A percentile compares a stretch with the other conserved stretches of the same genome.
Conservation (phyloP, 1,284 basidiomycete genomes). For the Volvariella volvacea region DNA sequence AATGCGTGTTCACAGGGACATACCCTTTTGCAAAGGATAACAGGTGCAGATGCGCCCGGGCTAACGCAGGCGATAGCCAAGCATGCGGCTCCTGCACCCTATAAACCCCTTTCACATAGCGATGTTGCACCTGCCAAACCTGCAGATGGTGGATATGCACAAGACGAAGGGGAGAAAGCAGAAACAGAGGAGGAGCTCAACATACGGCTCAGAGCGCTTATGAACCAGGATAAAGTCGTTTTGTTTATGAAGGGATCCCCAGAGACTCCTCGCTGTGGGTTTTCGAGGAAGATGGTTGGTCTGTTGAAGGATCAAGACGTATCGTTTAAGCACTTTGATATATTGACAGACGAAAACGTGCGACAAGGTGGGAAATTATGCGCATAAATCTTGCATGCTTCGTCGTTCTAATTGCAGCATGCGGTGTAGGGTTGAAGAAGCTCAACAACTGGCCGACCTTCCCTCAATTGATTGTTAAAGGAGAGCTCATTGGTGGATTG, state of each 20-base stretch:
- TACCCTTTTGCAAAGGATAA: constrained; percentile 75
- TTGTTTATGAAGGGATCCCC: constrained; percentile 98
- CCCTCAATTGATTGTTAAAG: constrained; percentile 91
- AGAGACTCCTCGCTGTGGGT: constrained; percentile 84
- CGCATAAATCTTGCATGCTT: not conserved
- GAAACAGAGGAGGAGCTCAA: constrained; percentile 68
- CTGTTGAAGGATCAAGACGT: constrained; percentile 82
- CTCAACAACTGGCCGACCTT: constrained; percentile 95
- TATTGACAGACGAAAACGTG: constrained; percentile 71
- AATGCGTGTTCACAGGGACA: constrained; percentile 74
- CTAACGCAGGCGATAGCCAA: constrained; percentile 63
- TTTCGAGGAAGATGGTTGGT: constrained; percentile 83
- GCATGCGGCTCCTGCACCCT: constrained; percentile 34
- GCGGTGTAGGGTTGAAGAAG: constrained; percentile 39
- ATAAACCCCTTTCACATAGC: constrained; percentile 37
- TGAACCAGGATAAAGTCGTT: constrained; percentile 72
- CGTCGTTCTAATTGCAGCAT: not conserved
- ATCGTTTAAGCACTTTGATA: constrained; percentile 81
- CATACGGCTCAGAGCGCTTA: constrained; percentile 55
- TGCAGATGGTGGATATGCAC: constrained; percentile 21
- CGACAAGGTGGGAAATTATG: constrained; percentile 46
- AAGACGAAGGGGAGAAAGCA: constrained; percentile 23
- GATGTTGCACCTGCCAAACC: constrained; percentile 29
- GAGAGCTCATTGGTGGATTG: constrained; percentile 93
- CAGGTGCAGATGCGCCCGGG: constrained; percentile 74